phyloP scores from a whole-genome alignment of 306 rosid species.

The Datisca glomerata region DNA sequence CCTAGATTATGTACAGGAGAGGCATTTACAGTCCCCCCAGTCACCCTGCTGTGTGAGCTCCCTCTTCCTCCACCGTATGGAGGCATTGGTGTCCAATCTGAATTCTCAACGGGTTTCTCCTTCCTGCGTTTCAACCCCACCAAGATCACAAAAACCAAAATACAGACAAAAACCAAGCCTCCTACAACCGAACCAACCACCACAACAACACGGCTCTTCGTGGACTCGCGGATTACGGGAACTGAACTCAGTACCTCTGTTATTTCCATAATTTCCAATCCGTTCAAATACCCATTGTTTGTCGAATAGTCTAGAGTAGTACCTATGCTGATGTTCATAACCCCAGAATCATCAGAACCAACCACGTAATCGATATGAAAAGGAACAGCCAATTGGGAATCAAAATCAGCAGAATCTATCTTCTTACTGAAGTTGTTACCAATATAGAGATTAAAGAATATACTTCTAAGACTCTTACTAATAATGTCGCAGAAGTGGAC shows the following conservation, averaged over 20 bases:
- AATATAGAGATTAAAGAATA: conserved; percentile 6
- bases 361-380: conserved; percentile 17
- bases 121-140: conserved; percentile 14
- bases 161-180: conserved; percentile 11
- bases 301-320: neutral
- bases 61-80: conserved; percentile 32
- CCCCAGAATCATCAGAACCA: conserved; percentile 9
- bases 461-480: fast-evolving
- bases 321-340: conserved; percentile 17
- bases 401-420: fast-evolving
- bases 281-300: conserved; percentile 24
- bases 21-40: conserved; percentile 10
- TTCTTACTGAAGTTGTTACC: neutral
- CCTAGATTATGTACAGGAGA: conserved; percentile 18
- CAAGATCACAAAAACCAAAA: conserved; percentile 11
- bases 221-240: neutral
- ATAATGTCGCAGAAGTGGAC: conserved; percentile 28
- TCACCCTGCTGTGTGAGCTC: conserved; percentile 22
- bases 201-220: conserved; percentile 5
- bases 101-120: conserved; percentile 9
- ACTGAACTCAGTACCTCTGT: neutral
- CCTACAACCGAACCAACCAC: conserved; percentile 23
- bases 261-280: conserved; percentile 29
- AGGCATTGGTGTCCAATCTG: conserved; percentile 25
- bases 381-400: neutral